These are phyloP conservation scores for Rhodotorula sp. DNA, from an alignment of 1,284 basidiomycete species.

Conservation along the genomic window DNA sequence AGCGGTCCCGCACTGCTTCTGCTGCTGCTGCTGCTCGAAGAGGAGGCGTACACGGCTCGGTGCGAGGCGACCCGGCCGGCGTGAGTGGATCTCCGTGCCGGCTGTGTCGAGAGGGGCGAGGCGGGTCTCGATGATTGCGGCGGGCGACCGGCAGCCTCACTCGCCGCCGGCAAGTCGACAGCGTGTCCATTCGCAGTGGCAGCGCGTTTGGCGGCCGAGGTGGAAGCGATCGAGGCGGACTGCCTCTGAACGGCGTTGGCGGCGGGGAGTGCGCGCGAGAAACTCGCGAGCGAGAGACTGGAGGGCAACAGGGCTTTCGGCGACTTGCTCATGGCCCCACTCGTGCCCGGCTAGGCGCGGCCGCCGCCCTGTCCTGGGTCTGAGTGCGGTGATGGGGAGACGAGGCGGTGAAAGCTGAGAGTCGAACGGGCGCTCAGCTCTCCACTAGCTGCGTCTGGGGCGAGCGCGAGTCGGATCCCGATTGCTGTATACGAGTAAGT, in stretches of 20 bases:
- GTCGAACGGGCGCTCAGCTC: neutral
- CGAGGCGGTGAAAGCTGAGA: neutral
- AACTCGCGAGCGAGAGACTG: constrained; percentile 29
- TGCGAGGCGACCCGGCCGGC: too few species aligned
- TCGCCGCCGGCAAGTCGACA: neutral
- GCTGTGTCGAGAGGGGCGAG: too few species aligned
- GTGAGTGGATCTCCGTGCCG: too few species aligned
- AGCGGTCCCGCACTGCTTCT: too few species aligned
- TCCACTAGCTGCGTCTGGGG: too few species aligned
- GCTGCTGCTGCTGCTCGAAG: neutral
- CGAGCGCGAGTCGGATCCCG: too few species aligned
- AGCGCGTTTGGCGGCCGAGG: neutral
- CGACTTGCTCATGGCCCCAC: constrained; percentile 15
- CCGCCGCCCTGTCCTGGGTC: too few species aligned
- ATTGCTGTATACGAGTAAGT: too few species aligned
- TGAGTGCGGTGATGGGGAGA: neutral
- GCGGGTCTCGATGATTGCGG: too few species aligned
- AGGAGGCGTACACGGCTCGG: neutral
- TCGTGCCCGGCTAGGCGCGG: too few species aligned
- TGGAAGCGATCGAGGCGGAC: neutral
- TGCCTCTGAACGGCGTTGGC: neutral
- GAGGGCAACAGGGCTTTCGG: constrained; percentile 35
- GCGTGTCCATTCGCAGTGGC: neutral
- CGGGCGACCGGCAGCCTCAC: too few species aligned
- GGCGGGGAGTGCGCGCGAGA: constrained; percentile 23